Evolutionary conservation across 768 basidiomycete species (phyloP), one percentile per base, ranked within the genome.

Genomic region (Mycena galericulata): DNA sequence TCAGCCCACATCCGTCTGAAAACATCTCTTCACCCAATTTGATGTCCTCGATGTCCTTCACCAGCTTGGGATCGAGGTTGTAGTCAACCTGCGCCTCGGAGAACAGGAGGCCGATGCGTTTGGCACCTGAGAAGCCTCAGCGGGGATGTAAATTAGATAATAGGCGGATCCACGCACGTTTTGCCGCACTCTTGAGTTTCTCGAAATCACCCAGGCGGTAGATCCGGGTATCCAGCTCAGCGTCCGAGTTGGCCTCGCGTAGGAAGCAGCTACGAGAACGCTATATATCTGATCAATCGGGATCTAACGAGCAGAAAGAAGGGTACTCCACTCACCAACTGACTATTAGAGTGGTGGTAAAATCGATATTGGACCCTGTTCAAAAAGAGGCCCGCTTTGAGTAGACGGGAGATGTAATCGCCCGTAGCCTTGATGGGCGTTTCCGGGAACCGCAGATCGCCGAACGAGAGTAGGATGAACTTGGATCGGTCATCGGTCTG

Each of bases 301-400:
- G 14, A 20, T 18, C 18, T 9, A 24, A 51, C 30, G 1, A 6
- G 0, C 45, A 14, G 29, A 46, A 3, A 14, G n/a, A 14, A 15
- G 15, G 24, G 9, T 77, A n/a, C n/a, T n/a, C n/a, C n/a, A n/a
- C 82, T 14, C 67, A 90, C 89, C 74, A 91, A 72, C 69, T 92
- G 90, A 67, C 89, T 91, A 73, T 91, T 90, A 45, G 90, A 90
- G 65, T 92, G 90, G 62, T 88, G 88, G 65, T 90, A 91, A 74
- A 91, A 92, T 2, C 90, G 86, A 74, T 91, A 90, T 69, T 90
- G 87, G 0, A 84, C 75, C 1, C 81, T 83, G 67, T 92, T 91
- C 71, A 90, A 71, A 71, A 85, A 85, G 1, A 92, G 64, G 0
- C 90, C 90, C 0, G 80, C 78, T 65, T 83, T 85, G 76, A 91